A percentile compares a stretch with the other conserved stretches of the same genome.
Evolutionary conservation across 2,329 filamentous ascomycete genomes (phyloP).

Genomic region (Pseudogymnoascus sp.): DNA sequence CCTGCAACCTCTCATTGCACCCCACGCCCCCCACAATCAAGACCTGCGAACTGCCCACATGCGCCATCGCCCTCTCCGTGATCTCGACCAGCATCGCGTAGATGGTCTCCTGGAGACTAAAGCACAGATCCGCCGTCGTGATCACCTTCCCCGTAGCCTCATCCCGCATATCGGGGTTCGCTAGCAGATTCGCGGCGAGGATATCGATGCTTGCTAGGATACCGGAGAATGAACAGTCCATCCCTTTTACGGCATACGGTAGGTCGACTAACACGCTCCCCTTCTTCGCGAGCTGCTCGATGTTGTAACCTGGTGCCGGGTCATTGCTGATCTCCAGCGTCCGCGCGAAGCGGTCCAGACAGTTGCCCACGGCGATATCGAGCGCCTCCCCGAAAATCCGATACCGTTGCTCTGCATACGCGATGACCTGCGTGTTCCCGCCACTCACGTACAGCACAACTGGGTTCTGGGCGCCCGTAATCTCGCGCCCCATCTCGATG

Average conservation of each 20-base stretch:
- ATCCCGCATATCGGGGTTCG: conserved; percentile 35
- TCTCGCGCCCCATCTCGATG: conserved; percentile 94
- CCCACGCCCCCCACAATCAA: conserved; percentile 93
- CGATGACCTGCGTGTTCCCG: conserved; percentile 96
- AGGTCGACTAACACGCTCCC: conserved; percentile 69
- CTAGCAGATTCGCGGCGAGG: conserved; percentile 60
- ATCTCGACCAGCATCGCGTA: conserved; percentile 98
- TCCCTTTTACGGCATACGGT: conserved; percentile 94
- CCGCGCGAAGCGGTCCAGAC: conserved; percentile 88
- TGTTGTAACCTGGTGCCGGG: conserved; percentile 94
- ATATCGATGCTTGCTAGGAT: conserved; percentile 79
- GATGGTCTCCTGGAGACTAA: conserved; percentile 89
- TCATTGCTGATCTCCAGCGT: conserved; percentile 90
- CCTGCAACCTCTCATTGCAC: conserved; percentile 86
- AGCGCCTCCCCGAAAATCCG: conserved; percentile 97
- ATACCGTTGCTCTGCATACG: conserved; percentile 89
- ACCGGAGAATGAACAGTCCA: conserved; percentile 95
- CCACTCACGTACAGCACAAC: conserved; percentile 94
- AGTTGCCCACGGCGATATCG: conserved; percentile 96
- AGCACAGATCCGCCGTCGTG: conserved; percentile 81
- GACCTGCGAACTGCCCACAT: conserved; percentile 84
- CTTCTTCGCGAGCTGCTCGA: conserved; percentile 83
- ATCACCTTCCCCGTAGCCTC: conserved; percentile 48
- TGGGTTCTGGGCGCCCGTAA: conserved; percentile 83
- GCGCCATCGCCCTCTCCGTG: conserved; percentile 96